These are phyloP conservation scores for Pneumocystis oryctolagi DNA, from an alignment of 1,139 yeast species.

Conservation along the genomic window DNA sequence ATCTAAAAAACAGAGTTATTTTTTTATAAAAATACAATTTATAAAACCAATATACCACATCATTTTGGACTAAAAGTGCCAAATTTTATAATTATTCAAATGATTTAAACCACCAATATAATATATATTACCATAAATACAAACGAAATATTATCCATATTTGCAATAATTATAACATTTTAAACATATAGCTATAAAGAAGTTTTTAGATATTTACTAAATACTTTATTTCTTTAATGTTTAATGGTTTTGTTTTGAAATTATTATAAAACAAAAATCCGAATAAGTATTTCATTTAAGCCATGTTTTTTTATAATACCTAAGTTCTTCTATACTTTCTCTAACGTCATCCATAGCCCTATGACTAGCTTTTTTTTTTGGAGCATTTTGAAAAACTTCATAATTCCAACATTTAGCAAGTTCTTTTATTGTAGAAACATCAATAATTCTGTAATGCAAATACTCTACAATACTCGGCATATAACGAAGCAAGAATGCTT, in stretches of 20 bases:
- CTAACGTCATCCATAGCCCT: conserved; percentile 79
- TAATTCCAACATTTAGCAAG: conserved; percentile 67
- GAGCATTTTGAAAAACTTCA: conserved; percentile 37
- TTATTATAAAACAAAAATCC: not conserved
- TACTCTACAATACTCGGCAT: conserved; percentile 62
- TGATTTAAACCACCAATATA: not conserved
- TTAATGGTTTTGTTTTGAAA: not conserved
- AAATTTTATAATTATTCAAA: not conserved
- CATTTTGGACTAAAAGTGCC: not conserved
- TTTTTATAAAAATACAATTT: not conserved
- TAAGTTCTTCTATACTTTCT: conserved; percentile 73
- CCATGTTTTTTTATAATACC: conserved; percentile 61
- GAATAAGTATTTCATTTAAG: conserved; percentile 2
- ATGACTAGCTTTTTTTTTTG: conserved; percentile 47
- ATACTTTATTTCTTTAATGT: not conserved
- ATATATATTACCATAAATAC: not conserved
- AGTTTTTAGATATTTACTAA: not conserved
- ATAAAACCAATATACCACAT: not conserved
- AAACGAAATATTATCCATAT: not conserved
- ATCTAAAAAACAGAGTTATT: no score
- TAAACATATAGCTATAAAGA: not conserved
- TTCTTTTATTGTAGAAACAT: conserved; percentile 75
- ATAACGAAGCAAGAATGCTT: conserved; percentile 67
- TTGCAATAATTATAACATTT: not conserved
- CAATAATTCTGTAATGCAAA: conserved; percentile 62